phyloP scores from a whole-genome alignment of 768 basidiomycete species.

The Gyrodon lividus region DNA sequence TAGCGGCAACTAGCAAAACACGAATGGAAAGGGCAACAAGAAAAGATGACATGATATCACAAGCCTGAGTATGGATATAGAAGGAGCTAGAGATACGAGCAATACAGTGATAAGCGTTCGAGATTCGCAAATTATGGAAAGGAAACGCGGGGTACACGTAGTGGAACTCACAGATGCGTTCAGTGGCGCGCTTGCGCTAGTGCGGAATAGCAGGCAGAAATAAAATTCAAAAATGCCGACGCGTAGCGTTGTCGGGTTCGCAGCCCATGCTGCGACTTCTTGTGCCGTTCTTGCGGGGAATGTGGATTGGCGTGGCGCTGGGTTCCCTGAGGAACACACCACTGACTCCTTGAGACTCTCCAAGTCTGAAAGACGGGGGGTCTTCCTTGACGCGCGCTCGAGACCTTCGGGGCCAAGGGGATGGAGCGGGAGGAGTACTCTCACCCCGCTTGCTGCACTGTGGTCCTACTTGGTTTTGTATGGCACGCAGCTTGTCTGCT shows the following conservation, averaged over 20 bases:
- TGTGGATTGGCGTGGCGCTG: constrained; percentile 24
- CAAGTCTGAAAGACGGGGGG: constrained; percentile 1
- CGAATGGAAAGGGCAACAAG: background rate
- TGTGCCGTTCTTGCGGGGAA: constrained; percentile 15
- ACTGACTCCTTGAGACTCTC: constrained; percentile 2
- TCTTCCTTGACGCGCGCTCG: constrained; percentile 14
- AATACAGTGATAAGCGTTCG: constrained; percentile 14
- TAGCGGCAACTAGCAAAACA: background rate
- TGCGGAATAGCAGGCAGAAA: background rate
- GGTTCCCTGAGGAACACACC: constrained; percentile 30
- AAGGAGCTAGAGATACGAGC: constrained; percentile 18
- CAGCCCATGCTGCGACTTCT: constrained; percentile 31
- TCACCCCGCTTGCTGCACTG: constrained; percentile 24
- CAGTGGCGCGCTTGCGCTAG: background rate
- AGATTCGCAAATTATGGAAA: background rate
- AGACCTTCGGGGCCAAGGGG: constrained; percentile 18
- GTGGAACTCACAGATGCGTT: constrained; percentile 20
- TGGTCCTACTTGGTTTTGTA: constrained; percentile 10
- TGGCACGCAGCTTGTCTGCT: constrained; percentile 19
- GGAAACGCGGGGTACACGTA: constrained; percentile 3
- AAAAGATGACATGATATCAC: constrained; percentile 2
- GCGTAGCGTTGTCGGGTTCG: constrained; percentile 12
- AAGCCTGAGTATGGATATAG: constrained; percentile 2
- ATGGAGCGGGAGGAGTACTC: constrained; percentile 29
- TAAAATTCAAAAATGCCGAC: constrained; percentile 16